Conservation (phyloP, 129 eudicot genomes). For the Dittrichia graveolens region DNA sequence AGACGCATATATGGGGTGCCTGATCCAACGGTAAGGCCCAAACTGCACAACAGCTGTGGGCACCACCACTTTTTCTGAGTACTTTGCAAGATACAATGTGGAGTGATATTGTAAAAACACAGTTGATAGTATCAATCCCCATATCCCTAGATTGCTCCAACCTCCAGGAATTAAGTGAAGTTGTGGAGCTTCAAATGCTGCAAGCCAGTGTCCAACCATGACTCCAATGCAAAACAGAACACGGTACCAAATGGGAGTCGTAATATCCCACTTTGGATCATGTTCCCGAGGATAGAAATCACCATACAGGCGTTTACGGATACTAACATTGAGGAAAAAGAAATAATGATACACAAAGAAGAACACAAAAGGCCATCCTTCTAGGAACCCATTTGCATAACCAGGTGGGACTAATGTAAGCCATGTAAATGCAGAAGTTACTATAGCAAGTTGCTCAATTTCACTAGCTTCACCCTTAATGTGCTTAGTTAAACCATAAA, state of each 20-base stretch:
- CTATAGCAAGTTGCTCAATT: slow-evolving; percentile 62
- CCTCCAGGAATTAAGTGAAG: slow-evolving; percentile 72
- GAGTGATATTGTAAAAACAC: slow-evolving; percentile 74
- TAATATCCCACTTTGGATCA: slow-evolving; percentile 77
- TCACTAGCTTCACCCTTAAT: slow-evolving; percentile 56
- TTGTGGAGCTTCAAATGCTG: slow-evolving; percentile 78
- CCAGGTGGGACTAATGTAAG: slow-evolving; percentile 83
- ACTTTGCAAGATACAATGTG: slow-evolving; percentile 72
- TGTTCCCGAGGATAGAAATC: slow-evolving; percentile 58
- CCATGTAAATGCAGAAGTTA: slow-evolving; percentile 70
- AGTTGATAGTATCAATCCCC: slow-evolving; percentile 63
- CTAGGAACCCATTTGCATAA: slow-evolving; percentile 70
- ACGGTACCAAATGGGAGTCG: slow-evolving; percentile 46
- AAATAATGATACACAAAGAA: slow-evolving; percentile 79
- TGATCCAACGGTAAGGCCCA: slow-evolving; percentile 83
- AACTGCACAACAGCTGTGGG: slow-evolving; percentile 86
- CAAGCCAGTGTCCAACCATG: slow-evolving; percentile 70
- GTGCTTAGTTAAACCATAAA: slow-evolving; percentile 52
- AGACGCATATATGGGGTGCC: slow-evolving; percentile 92
- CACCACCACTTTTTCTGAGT: slow-evolving; percentile 82
- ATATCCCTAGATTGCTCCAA: slow-evolving; percentile 58
- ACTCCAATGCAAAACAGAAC: slow-evolving; percentile 59
- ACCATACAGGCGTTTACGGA: slow-evolving; percentile 76
- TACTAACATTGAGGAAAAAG: slow-evolving; percentile 72
- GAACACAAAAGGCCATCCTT: slow-evolving; percentile 90